Evolutionary conservation across 1,284 basidiomycete genomes (phyloP).

Genomic region (Boletellus dicymbophilus): DNA sequence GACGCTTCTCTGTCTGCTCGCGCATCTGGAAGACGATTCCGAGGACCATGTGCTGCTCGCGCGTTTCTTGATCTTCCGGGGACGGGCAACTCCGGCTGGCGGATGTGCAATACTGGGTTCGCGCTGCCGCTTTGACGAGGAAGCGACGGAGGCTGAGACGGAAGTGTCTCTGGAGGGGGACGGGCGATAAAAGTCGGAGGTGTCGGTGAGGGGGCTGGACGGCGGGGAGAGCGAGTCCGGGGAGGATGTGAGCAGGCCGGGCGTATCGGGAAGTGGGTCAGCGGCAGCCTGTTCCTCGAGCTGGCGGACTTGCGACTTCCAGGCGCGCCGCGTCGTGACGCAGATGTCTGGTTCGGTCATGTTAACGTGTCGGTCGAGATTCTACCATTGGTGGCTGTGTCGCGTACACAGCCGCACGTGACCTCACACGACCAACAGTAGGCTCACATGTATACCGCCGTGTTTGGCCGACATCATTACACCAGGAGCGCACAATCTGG

Average conservation of each 20-base stretch:
- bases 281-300: background rate
- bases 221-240: conserved; percentile 18
- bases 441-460: no score
- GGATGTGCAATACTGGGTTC: conserved; percentile 11
- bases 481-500: no score
- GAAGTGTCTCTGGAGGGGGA: conserved; percentile 26
- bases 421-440: no score
- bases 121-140: conserved; percentile 29
- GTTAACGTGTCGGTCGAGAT: background rate
- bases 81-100: conserved; percentile 2
- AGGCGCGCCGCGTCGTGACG: conserved; percentile 29
- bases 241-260: conserved; percentile 10
- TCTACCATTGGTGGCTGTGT: conserved; percentile 6
- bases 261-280: background rate
- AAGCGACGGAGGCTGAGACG: conserved; percentile 25
- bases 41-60: conserved; percentile 17
- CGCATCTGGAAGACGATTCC: conserved; percentile 21
- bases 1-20: conserved; percentile 26
- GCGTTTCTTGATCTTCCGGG: conserved; percentile 30
- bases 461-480: no score
- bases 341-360: conserved; percentile 18
- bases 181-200: conserved; percentile 18
- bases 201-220: conserved; percentile 28
- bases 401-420: conserved; percentile 1
- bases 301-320: conserved; percentile 23